Conservation (phyloP, 345 rosid species). For the Brassica juncea region DNA sequence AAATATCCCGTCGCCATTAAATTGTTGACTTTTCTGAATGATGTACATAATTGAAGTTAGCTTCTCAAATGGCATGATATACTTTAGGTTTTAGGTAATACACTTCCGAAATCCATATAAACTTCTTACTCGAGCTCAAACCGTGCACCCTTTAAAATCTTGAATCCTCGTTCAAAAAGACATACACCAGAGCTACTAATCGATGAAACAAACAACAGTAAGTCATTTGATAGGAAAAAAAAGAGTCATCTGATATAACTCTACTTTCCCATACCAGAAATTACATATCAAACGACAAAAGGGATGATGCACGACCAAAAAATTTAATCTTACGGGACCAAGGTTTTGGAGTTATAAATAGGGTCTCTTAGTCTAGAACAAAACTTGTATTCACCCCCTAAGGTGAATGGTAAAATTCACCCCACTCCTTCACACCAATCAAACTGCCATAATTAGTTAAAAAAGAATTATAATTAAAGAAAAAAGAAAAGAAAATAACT, state of each 20-base stretch:
- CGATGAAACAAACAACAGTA: not conserved
- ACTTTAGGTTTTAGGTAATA: not conserved
- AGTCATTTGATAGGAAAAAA: not conserved
- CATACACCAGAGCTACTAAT: not conserved
- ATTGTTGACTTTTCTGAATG: not conserved
- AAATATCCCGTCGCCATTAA: not conserved
- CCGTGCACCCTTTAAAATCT: not conserved
- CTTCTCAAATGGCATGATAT: not conserved
- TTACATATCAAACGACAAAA: not conserved
- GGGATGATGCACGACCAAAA: not conserved
- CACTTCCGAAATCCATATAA: not conserved
- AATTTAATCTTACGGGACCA: not conserved
- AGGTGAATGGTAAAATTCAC: too few species aligned
- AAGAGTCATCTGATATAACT: not conserved
- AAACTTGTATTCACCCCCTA: too few species aligned
- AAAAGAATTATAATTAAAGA: too few species aligned
- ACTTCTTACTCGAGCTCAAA: not conserved
- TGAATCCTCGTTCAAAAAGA: not conserved
- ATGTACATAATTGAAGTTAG: not conserved
- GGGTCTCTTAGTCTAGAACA: not conserved
- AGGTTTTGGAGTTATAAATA: not conserved
- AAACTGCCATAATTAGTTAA: too few species aligned
- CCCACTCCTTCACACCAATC: too few species aligned
- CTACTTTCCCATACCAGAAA: not conserved
- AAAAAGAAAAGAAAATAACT: too few species aligned